These are phyloP conservation scores for Termitomyces sp. DNA, from an alignment of 768 basidiomycete genomes.

Conservation along the genomic window DNA sequence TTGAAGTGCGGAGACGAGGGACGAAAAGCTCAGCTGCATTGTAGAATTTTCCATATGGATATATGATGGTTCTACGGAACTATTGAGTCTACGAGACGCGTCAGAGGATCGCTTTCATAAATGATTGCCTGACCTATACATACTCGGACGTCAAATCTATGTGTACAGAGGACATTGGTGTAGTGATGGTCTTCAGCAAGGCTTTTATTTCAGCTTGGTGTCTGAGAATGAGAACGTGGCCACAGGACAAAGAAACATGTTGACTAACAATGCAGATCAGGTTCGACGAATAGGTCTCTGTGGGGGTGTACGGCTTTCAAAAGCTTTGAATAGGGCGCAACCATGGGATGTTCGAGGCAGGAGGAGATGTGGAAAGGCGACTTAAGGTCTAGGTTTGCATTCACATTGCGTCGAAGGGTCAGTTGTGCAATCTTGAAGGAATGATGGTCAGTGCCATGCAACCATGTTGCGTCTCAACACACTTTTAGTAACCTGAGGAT, in stretches of 20 bases:
- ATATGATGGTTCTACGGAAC: neutral
- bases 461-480: neutral
- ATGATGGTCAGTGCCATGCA: neutral
- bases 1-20: slow-evolving; percentile 11
- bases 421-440: slow-evolving; percentile 30
- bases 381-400: slow-evolving; percentile 14
- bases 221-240: neutral
- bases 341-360: slow-evolving; percentile 28
- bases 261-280: slow-evolving; percentile 27
- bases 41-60: neutral
- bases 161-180: neutral
- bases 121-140: neutral
- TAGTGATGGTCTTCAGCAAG: slow-evolving; percentile 10
- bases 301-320: slow-evolving; percentile 27
- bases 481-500: slow-evolving; percentile 50
- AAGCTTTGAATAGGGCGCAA: slow-evolving; percentile 30
- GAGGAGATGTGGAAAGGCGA: slow-evolving; percentile 26
- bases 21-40: slow-evolving; percentile 16
- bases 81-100: neutral
- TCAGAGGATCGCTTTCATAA: neutral
- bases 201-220: slow-evolving; percentile 8
- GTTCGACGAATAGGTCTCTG: slow-evolving; percentile 29
- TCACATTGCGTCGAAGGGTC: slow-evolving; percentile 29
- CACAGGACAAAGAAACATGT: neutral
- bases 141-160: slow-evolving; percentile 9